Evolutionary conservation across 805 yeast genomes (phyloP).

Genomic region (Nakazawaea wickerhamii): DNA sequence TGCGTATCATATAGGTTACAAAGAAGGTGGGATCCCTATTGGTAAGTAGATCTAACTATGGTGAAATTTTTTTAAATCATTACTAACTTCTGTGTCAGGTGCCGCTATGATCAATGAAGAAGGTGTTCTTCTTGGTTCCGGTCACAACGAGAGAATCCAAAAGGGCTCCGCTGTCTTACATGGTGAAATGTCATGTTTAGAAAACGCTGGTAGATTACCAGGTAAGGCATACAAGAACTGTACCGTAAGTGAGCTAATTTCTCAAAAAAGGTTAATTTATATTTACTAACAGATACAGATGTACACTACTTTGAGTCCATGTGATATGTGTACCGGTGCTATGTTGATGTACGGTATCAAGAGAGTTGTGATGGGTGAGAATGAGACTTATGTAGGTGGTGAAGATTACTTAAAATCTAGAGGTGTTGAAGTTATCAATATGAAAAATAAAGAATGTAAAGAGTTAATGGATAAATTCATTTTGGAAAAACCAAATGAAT

Average conservation of each 20-base stretch:
- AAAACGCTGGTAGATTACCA: slow-evolving; percentile 83
- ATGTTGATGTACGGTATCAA: slow-evolving; percentile 82
- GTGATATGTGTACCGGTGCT: slow-evolving; percentile 95
- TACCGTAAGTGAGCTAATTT: slow-evolving; percentile 38
- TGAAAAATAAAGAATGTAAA: slow-evolving; percentile 57
- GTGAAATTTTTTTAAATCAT: too few relatives aligned
- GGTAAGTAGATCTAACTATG: slow-evolving; percentile 29
- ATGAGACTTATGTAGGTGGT: slow-evolving; percentile 75
- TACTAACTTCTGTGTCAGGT: slow-evolving; percentile 28
- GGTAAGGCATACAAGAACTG: slow-evolving; percentile 77
- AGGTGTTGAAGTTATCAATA: slow-evolving; percentile 69
- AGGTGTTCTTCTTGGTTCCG: slow-evolving; percentile 79
- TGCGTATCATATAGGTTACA: slow-evolving; percentile 56
- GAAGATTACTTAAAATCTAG: slow-evolving; percentile 63
- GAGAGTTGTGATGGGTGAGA: slow-evolving; percentile 87
- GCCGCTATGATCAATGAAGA: slow-evolving; percentile 69
- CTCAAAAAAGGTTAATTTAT: too few relatives aligned
- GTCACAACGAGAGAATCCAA: slow-evolving; percentile 89
- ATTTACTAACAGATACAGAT: slow-evolving; percentile 27
- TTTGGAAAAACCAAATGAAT: slow-evolving; percentile 65
- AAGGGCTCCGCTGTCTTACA: slow-evolving; percentile 79
- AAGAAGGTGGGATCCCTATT: slow-evolving; percentile 90
- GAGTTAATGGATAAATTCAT: slow-evolving; percentile 76
- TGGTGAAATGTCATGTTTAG: slow-evolving; percentile 88
- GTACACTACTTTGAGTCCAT: slow-evolving; percentile 90